A percentile compares a stretch with the other conserved stretches of the same genome.
phyloP scores from a whole-genome alignment of 228 moss, liverwort and hornwort species.

The Sphagnum magellanicum region DNA sequence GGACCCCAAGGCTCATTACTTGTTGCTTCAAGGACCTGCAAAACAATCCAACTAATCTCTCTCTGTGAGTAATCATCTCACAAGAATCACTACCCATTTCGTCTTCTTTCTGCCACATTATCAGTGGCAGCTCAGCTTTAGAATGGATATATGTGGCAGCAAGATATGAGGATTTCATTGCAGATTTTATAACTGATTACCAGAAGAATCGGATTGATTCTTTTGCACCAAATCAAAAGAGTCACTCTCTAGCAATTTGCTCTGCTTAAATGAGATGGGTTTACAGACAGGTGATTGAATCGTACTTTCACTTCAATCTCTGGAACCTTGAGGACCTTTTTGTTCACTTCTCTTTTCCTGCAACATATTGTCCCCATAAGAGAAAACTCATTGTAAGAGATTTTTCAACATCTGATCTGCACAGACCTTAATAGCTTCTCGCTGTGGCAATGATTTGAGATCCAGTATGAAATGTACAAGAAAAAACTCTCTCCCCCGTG shows the following conservation, averaged over 20 bases:
- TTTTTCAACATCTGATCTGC: neutral
- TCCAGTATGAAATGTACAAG: neutral
- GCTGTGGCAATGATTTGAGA: neutral
- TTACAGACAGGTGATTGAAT: neutral
- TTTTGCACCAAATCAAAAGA: too few species aligned
- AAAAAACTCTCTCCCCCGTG: neutral
- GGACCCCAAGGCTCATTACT: constrained; percentile 99
- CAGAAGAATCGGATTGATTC: neutral
- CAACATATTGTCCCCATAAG: neutral
- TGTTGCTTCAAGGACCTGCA: constrained; percentile 85
- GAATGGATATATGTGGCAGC: neutral
- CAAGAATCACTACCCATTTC: neutral
- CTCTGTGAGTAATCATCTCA: neutral
- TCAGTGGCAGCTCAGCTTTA: neutral
- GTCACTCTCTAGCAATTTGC: too few species aligned
- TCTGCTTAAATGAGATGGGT: neutral
- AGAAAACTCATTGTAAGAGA: constrained; percentile 3
- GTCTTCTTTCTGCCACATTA: neutral
- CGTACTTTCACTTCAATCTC: constrained; percentile 95
- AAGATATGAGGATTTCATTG: neutral
- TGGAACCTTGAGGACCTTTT: constrained; percentile 96
- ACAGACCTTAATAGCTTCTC: neutral
- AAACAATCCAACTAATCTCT: neutral
- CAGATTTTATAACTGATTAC: neutral
- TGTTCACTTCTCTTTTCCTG: constrained; percentile 96